phyloP scores from a whole-genome alignment of 129 eudicot species.

The Ambrosia trifida region DNA sequence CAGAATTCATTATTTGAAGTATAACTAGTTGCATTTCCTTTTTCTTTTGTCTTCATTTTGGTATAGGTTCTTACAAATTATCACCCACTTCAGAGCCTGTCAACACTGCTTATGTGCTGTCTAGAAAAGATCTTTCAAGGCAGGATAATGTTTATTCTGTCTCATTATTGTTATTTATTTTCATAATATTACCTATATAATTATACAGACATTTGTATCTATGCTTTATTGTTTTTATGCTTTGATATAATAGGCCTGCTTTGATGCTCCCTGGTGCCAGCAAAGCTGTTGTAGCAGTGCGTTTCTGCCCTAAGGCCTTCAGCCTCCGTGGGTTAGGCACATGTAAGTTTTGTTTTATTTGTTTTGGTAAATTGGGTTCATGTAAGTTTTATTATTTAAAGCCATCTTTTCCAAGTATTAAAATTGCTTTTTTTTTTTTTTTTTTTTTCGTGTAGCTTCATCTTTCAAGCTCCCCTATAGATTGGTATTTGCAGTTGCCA shows the following conservation, averaged over 20 bases:
- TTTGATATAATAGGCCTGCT: constrained; percentile 67
- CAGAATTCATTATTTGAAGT: not conserved
- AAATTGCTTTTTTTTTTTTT: not conserved
- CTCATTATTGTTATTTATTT: not conserved
- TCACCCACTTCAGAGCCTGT: constrained; percentile 71
- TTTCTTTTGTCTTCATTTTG: not conserved
- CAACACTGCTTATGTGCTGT: constrained; percentile 77
- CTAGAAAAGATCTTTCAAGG: constrained; percentile 96
- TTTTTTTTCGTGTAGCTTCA: constrained; percentile 48
- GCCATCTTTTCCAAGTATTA: constrained; percentile 10
- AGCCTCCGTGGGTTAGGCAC: constrained; percentile 57
- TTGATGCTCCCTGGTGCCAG: constrained; percentile 97
- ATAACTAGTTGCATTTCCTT: not conserved
- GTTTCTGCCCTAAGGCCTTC: constrained; percentile 86
- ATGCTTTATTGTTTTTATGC: constrained; percentile 18
- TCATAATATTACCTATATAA: not conserved
- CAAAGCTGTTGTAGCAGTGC: constrained; percentile 94
- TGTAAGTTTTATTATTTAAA: constrained; percentile 32
- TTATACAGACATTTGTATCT: not conserved
- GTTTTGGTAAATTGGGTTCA: not conserved
- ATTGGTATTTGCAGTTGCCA: constrained; percentile 83
- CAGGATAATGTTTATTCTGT: constrained; percentile 29
- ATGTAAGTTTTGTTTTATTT: constrained; percentile 33
- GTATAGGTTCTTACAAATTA: constrained; percentile 76
- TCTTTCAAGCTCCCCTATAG: constrained; percentile 92